These are phyloP conservation scores for Penicillium riverlandense DNA, from an alignment of 495 filamentous ascomycete genomes.

Conservation along the genomic window DNA sequence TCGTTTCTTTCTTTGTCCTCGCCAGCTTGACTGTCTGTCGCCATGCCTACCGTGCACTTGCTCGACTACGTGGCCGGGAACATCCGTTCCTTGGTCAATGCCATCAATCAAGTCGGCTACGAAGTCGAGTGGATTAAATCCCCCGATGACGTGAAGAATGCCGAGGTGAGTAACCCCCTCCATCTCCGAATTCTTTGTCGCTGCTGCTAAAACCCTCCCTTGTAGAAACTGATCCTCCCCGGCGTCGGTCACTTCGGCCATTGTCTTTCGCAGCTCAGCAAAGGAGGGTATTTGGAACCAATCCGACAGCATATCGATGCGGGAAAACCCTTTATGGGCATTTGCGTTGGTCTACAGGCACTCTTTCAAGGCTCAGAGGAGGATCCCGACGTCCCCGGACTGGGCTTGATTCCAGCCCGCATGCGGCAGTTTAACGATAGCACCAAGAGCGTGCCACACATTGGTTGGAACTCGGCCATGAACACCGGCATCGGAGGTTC, in stretches of 20 bases:
- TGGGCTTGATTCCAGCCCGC: constrained; percentile 63
- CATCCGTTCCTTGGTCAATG: constrained; percentile 90
- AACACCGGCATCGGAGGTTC: constrained; percentile 39
- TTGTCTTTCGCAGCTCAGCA: constrained; percentile 74
- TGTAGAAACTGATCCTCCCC: constrained; percentile 80
- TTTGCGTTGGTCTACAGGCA: constrained; percentile 91
- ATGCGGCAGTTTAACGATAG: constrained; percentile 70
- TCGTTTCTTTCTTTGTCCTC: background rate
- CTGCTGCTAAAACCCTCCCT: constrained; percentile 10
- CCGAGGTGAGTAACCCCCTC: constrained; percentile 56
- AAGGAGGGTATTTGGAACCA: constrained; percentile 73
- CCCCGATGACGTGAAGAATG: constrained; percentile 74
- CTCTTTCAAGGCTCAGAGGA: constrained; percentile 83
- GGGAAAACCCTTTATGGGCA: constrained; percentile 95
- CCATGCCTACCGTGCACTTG: constrained; percentile 86
- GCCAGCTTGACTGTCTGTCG: too few species aligned
- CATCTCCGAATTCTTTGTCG: background rate
- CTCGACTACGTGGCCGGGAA: constrained; percentile 87
- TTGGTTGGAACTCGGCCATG: constrained; percentile 92
- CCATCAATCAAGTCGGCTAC: constrained; percentile 90
- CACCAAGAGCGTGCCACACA: constrained; percentile 89
- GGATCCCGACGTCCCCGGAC: constrained; percentile 57
- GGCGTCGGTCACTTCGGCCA: constrained; percentile 97
- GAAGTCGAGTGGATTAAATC: constrained; percentile 85
- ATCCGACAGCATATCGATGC: constrained; percentile 72